Conservation (phyloP, 176 grass and related monocot species). For the Cenchrus americanus region DNA sequence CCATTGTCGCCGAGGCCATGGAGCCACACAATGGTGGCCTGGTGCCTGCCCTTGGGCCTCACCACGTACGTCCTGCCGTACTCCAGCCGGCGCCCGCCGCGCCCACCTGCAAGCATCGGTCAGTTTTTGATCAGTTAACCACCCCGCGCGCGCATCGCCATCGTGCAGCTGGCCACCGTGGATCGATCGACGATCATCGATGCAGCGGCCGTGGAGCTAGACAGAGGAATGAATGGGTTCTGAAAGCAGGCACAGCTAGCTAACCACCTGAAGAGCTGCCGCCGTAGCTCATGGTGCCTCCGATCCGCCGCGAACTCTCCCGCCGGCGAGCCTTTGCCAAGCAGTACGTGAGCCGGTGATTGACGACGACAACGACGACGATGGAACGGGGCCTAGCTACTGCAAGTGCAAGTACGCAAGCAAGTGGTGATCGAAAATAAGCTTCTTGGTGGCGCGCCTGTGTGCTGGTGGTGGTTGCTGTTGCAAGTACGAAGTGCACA, state of each 20-base stretch:
- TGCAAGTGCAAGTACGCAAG: background rate
- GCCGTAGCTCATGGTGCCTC: conserved; percentile 64
- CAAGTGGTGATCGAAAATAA: no score
- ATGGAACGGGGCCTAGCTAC: background rate
- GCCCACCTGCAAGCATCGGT: conserved; percentile 45
- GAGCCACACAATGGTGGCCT: conserved; percentile 94
- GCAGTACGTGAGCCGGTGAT: background rate
- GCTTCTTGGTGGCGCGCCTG: no score
- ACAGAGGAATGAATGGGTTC: background rate
- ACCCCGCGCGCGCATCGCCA: background rate
- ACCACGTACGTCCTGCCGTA: conserved; percentile 94
- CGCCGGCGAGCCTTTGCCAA: background rate
- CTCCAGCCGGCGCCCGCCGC: conserved; percentile 54
- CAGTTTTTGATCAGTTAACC: background rate
- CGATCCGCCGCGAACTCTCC: background rate
- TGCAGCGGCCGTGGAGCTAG: background rate
- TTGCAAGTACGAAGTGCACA: conserved; percentile 50
- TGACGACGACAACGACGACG: background rate
- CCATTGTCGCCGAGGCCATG: conserved; percentile 95
- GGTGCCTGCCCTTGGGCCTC: conserved; percentile 91
- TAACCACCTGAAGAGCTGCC: conserved; percentile 65
- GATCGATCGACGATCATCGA: background rate
- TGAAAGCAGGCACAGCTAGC: background rate
- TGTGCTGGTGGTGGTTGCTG: background rate
- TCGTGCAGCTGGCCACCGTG: background rate